Base-by-base conservation (phyloP, 2,329 filamentous ascomycete genomes). In the Aspergillus sojae region DNA sequence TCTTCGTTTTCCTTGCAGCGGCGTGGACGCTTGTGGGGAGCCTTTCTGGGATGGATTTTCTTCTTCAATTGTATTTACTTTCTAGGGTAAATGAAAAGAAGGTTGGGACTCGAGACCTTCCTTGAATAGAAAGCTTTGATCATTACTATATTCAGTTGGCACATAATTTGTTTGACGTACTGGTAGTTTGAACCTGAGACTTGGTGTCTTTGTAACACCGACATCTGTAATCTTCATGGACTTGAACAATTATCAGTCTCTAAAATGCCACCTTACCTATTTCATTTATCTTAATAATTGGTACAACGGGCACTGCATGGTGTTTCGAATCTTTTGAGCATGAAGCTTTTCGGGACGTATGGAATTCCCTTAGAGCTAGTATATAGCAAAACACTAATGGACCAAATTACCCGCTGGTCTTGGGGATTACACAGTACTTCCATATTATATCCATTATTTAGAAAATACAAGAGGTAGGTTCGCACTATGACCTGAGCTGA, bases 1-100 rank as follows among this genome's bases (percentile, higher is more conserved):
- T 50, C 62, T 64, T 67, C 62, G 58, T 65, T 69, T 62, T 55
- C 39, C 53, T 59, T 50, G 30, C 50, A 21, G 30, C 10, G 46
- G 45, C 26, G 39, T 54, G 55, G 7, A 41, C 41, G 43, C 55
- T 64, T 60, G 39, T 61, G 57, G 57, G 41, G 61, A 58, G 50
- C 53, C 63, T 19, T 62, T 41, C 54, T 64, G 39, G 56, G 43
- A 26, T 46, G 19, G 54, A 45, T 60, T 61, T 55, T 60, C 36
- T 46, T 50, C 61, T 68, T 56, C 48, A 41, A 32, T 46, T 61
- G 58, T 62, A 65, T 63, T 53, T 66, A 65, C 59, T 62, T 67
- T 64, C 48, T 26, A 54, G 59, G 39, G 45, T 58, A 41, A 54
- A 34, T 9, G 5, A 36, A 36, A 21, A 39, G 39, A 52, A 39